These are phyloP conservation scores for Rhizoclosmatium globosum DNA, from an alignment of 192 early-diverging fungal genomes.

Conservation along the genomic window DNA sequence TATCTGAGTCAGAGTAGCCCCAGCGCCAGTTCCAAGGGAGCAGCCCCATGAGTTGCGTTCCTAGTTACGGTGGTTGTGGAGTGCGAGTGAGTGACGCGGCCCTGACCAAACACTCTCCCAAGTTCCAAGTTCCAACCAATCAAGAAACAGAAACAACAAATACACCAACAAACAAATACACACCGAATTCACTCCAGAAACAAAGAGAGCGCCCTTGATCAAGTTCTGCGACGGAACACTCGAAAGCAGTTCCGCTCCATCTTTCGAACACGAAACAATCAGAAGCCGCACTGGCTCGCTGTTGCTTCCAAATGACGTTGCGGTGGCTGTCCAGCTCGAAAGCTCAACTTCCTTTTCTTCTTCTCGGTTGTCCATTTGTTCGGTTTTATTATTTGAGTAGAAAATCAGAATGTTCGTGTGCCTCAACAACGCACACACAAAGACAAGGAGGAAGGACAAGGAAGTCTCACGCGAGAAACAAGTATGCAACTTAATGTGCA, in stretches of 20 bases:
- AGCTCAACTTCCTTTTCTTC: not conserved
- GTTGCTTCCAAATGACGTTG: not conserved
- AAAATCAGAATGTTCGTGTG: not conserved
- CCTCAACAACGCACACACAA: not conserved
- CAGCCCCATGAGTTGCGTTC: slow-evolving; percentile 17
- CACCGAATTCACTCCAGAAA: too few relatives aligned
- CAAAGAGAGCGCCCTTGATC: not conserved
- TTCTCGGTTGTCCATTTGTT: not conserved
- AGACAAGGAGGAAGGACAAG: too few relatives aligned
- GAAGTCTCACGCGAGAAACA: too few relatives aligned
- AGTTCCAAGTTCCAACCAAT: not conserved
- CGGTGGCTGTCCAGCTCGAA: not conserved
- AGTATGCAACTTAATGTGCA: too few relatives aligned
- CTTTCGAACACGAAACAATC: not conserved
- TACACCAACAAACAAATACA: not conserved
- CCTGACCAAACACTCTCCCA: not conserved
- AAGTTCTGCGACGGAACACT: not conserved
- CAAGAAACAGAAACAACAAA: not conserved
- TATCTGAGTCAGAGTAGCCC: not conserved
- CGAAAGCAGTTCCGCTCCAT: not conserved
- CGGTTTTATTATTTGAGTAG: not conserved
- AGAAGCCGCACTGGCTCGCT: not conserved
- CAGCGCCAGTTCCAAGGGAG: slow-evolving; percentile 10
- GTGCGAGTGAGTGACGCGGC: not conserved
- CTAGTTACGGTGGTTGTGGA: not conserved